These are phyloP conservation scores for Sporisorium reilianum DNA, from an alignment of 1,284 basidiomycete species.

Conservation along the genomic window DNA sequence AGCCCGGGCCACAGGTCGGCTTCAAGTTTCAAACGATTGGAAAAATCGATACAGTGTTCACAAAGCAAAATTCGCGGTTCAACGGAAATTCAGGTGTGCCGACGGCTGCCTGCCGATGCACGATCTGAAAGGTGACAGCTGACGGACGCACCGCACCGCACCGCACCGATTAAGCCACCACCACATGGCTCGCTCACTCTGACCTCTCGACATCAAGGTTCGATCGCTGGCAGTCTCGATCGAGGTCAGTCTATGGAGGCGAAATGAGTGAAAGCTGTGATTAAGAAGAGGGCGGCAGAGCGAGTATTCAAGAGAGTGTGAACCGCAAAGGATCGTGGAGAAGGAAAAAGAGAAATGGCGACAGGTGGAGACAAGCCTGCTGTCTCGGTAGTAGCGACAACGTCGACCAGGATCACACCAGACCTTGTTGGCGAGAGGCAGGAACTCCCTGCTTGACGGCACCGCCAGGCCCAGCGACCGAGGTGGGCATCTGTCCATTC, in stretches of 20 bases:
- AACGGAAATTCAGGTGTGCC: not conserved
- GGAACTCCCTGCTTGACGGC: not conserved
- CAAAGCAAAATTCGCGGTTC: not conserved
- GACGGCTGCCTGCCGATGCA: not conserved
- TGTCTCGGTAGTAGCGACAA: not conserved
- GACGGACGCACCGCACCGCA: not conserved
- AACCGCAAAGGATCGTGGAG: not conserved
- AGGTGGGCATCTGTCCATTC: not conserved
- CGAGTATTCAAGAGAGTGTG: not conserved
- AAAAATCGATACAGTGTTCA: not conserved
- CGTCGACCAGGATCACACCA: not conserved
- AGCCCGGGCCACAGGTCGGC: conserved; percentile 3
- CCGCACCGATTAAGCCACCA: too few species aligned
- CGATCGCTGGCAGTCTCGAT: not conserved
- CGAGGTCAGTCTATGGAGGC: too few species aligned
- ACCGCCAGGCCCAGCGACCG: not conserved
- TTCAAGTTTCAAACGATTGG: conserved; percentile 5
- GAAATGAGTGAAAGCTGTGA: not conserved
- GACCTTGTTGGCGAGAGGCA: not conserved
- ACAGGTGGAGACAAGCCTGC: conserved; percentile 6
- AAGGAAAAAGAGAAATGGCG: not conserved
- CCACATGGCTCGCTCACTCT: not conserved
- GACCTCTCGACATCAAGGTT: not conserved
- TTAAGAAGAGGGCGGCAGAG: not conserved
- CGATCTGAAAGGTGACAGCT: not conserved